Base-by-base conservation (phyloP, 345 rosid genomes). In the Salix exigua region DNA sequence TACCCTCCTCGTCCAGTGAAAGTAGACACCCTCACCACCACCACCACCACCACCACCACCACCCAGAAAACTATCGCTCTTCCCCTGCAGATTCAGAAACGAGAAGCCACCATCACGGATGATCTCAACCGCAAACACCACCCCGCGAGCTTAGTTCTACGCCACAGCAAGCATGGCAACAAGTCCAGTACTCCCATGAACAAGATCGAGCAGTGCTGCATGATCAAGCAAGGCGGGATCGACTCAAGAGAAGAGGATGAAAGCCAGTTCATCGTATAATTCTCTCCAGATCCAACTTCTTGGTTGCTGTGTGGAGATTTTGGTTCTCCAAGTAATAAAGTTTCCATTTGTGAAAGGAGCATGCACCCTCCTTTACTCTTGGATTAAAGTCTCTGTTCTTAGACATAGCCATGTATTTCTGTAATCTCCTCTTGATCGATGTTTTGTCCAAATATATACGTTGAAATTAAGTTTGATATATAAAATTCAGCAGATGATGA, bases 1-100 rank as follows among this genome's bases (percentile, higher is more conserved):
- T 77, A 77, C 55, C 80, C 80, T 70, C 74, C 70, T 25, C 80
- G 75, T 6, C 68, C 8, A 70, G 33, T 48, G 12, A 26, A 23
- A 31, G 75, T 63, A 31, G 70, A 71, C 31, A 8, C 65, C 44
- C 2, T 4, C 62, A 9, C 13, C 26, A 19, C 76, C 3, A 18
- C 75, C 3, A 30, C 31, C 31, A 30, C 31, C 31, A 30, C 31
- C 31, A 30, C n/a, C 61, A 21, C 13, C 28, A 0, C 61, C 26
- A 19, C 76, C 3, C 58, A 62, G 68, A 73, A 73, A 73, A 58
- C 14, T 12, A 11, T 67, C 4, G 63, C 48, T 28, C 53, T 75
- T 40, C 67, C 78, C 25, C 4, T 75, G 67, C 55, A 68, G 72
- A 58, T 58, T 30, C 78, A 68, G 23, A 68, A 75, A 28, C 25